Percentiles rank a stretch among this genome's conserved stretches.
Conservation (phyloP, 768 basidiomycete genomes). For the Amanita thiersii region DNA sequence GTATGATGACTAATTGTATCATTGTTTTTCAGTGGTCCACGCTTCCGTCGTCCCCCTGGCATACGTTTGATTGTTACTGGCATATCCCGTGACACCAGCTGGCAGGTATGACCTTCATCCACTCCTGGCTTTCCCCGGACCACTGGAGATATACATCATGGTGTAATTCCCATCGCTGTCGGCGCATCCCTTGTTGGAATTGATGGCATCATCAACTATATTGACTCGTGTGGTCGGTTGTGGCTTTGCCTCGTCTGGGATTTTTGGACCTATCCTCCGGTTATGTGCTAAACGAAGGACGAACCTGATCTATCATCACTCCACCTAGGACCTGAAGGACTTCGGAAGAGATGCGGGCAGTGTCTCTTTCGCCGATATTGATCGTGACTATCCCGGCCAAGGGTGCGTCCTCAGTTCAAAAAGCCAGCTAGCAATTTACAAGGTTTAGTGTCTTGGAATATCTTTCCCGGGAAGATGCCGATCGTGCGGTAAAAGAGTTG, state of each 20-base stretch:
- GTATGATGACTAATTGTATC: conserved; percentile 12
- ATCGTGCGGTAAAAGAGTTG: conserved; percentile 84
- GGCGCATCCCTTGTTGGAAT: conserved; percentile 5
- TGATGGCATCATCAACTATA: conserved; percentile 8
- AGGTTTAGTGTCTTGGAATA: conserved; percentile 79
- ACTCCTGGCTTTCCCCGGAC: conserved; percentile 10
- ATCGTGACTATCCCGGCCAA: conserved; percentile 76
- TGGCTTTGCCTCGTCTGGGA: conserved; percentile 6
- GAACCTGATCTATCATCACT: conserved; percentile 36
- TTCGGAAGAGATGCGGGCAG: conserved; percentile 92
- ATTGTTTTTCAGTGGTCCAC: conserved; percentile 33
- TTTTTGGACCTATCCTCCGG: conserved; percentile 15
- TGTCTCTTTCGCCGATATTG: conserved; percentile 93
- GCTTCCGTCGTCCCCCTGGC: conserved; percentile 72
- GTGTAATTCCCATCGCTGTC: conserved; percentile 5
- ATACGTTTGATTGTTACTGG: conserved; percentile 82
- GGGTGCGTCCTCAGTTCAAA: conserved; percentile 48
- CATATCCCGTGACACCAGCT: conserved; percentile 91
- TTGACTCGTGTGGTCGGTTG: conserved; percentile 6
- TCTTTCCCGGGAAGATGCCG: conserved; percentile 80
- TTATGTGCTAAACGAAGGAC: conserved; percentile 23
- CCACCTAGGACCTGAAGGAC: conserved; percentile 89
- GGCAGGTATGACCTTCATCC: conserved; percentile 76
- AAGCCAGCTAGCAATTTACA: background rate
- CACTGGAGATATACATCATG: conserved; percentile 7